Evolutionary conservation across 441 rosid genomes (phyloP).

Genomic region (Theobroma grandiflorum): DNA sequence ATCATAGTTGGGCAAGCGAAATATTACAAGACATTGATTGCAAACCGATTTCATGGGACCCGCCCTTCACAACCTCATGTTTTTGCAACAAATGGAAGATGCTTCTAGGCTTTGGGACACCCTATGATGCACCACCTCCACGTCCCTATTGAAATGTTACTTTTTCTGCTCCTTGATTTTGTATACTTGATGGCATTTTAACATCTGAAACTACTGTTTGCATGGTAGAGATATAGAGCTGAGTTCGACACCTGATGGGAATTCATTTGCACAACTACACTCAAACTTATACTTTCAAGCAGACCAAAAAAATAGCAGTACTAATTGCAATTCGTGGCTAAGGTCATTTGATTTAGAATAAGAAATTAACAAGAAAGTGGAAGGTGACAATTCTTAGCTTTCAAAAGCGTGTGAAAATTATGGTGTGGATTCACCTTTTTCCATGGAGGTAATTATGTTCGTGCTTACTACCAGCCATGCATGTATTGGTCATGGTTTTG

Average conservation of each 20-base stretch:
- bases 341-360: background rate
- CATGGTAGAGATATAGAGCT: background rate
- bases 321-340: background rate
- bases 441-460: no score
- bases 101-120: slow-evolving; percentile 4
- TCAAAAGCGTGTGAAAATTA: no score
- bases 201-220: background rate
- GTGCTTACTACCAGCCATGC: background rate
- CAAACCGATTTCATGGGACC: background rate
- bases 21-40: background rate
- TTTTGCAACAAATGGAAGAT: background rate
- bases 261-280: background rate
- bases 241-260: background rate
- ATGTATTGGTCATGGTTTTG: background rate
- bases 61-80: background rate
- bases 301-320: background rate
- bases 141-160: background rate
- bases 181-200: background rate
- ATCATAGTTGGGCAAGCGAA: background rate
- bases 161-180: background rate
- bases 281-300: background rate
- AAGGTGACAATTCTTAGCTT: background rate
- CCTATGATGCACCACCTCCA: background rate
- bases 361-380: background rate
- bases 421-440: no score